Evolutionary conservation across 225 moss, liverwort and hornwort species (phyloP), one percentile per base, ranked within the genome.

Genomic region (Anthoceros angustus): DNA sequence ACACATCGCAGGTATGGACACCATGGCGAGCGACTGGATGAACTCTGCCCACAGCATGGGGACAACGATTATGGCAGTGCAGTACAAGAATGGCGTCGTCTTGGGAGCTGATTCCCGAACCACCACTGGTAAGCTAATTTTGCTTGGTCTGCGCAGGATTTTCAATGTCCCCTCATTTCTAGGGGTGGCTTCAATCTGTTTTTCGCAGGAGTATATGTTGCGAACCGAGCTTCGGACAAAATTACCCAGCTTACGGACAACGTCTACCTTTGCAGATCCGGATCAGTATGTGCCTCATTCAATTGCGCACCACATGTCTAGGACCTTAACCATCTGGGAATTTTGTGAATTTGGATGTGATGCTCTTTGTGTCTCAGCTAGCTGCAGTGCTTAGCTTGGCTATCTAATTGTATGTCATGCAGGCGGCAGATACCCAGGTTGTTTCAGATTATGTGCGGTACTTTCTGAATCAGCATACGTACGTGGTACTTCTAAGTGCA

Each of bases 21-120:
- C 45, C 12, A 46, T 46, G 45, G 45, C 12, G 45, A 46, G 45
- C 45, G 73, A 77, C 15, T 88, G 85, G 85, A 88, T 77, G 18
- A 80, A 81, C 12, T 83, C 83, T 42, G 71, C 83, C 70, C 87
- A 88, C 70, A 88, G 81, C 76, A 88, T 88, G 87, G 87, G 87
- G 74, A 90, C 90, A 14, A 94, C 94, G 2, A 95, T 95, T 62
- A 90, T 95, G 90, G 94, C 94, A n/a, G 90, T 91, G 73, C 86
- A 95, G 75, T 95, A 86, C 66, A 77, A 86, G 6, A 86, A 80
- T 12, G 94, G 94, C 18, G 94, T 95, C 39, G 82, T 95, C 72
- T 77, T 95, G 48, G 94, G 94, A 78, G 94, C 90, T 14, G 94
- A 95, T 71, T 95, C 94, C 67, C 86, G 94, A 39, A 95, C 94